Base-by-base conservation (phyloP, 768 basidiomycete species). In the Boletus coccyginus region DNA sequence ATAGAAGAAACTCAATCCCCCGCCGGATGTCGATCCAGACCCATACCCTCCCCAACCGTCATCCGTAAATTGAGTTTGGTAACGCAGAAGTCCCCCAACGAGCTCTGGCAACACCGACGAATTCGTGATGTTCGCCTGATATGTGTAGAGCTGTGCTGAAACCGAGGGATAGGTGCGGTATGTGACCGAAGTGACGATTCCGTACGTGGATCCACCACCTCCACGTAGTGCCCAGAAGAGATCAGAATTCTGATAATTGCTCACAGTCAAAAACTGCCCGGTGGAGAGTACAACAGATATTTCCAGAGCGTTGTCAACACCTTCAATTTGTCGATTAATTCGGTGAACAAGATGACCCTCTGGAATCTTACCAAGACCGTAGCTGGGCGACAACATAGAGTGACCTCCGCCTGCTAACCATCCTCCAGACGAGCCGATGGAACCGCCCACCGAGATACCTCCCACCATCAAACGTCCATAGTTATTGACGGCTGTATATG, bases 211-310 rank as follows among this genome's bases (percentile, higher is more conserved):
- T 7, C 80, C 81, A 1, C 82, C 82, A 2, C 77, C 79, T 1
- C 81, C 81, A 36, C 81, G 73, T 44, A 84, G 61, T 0, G 82
- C 82, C 78, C 79, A 84, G 65, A 81, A 84, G 6, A 85, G 73
- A 50, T 83, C 80, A 10, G 69, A 19, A 59, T 82, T 71, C 33
- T 73, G 69, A 62, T 75, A 67, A 0, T 61, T 56, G 59, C 82
- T 83, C 19, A 69, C 72, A 13, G 59, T 70, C 50, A 78, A 57
- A 41, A 73, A 62, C 6, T 72, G 55, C 6, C 81, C 82, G 2
- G 72, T 68, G 4, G 82, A 70, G 13, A 73, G 76, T 3, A 83
- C 77, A 3, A 80, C 60, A 0, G 67, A 73, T 44, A 81, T 77
- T 53, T 84, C 71, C 3, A 83, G 53, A 19, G 74, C 75, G 39